Evolutionary conservation across 106 monocot species (phyloP), one percentile per base, ranked within the genome.

Genomic region (Triglochin maritima): DNA sequence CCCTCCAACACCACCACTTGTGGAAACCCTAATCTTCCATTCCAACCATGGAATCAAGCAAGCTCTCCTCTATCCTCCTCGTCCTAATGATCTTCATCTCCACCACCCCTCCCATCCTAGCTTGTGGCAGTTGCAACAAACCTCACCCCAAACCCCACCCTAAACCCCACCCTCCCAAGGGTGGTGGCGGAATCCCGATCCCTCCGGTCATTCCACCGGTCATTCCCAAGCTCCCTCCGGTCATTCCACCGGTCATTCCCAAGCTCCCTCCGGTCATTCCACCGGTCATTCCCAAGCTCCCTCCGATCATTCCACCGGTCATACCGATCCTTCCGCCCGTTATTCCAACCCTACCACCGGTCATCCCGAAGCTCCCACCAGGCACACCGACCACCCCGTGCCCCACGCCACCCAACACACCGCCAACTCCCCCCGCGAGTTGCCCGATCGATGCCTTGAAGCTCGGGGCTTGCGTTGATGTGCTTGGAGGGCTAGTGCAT

Each of bases 381-480:
- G 29, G 4, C 51, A 67, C 72, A 7, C 72, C 51, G 47, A 8
- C 65, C 7, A 17, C 51, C 5, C 29, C 49, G 4, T 41, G 50
- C 64, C 44, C n/a, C 16, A 6, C 66, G 5, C 57, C 15, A 4
- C 73, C 65, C 57, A 9, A 44, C 17, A 16, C 73, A 12, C 13
- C 14, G 53, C 50, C 45, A 7, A 16, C 64, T 15, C 14, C 48
- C 6, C 57, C 65, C 3, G 46, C 50, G 47, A 49, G 66, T 11
- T 74, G 67, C 67, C 74, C 74, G 42, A 50, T 66, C 5, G 66
- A 74, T 44, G 11, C 74, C 3, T 60, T 74, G 12, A 74, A 74
- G 60, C 11, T 67, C 2, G 74, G 74, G 46, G 74, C 74, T 3
- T 74, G 74, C 57, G 74, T 74, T n/a, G 74, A 74, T 13, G 14